phyloP scores from a whole-genome alignment of 23 red algal species.

The Gracilariopsis chorda region DNA sequence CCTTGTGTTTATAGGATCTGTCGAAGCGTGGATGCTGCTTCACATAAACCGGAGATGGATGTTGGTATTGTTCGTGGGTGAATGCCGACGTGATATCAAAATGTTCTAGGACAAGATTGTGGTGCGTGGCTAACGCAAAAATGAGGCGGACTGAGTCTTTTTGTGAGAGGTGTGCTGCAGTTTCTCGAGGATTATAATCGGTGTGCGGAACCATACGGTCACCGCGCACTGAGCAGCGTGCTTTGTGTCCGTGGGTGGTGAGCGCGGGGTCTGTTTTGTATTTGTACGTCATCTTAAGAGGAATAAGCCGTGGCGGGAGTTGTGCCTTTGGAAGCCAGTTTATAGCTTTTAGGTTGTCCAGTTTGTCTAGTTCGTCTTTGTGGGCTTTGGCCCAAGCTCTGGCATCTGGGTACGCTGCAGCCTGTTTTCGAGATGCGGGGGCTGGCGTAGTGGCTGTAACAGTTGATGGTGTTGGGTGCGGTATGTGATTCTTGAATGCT shows the following conservation, averaged over 20 bases:
- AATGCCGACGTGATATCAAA: not conserved
- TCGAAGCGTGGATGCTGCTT: not conserved
- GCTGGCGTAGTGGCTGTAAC: not conserved
- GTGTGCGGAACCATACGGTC: not conserved
- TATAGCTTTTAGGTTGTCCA: slow-evolving; percentile 3
- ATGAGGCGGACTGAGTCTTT: not conserved
- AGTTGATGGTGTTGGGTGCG: not conserved
- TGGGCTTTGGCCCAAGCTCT: not conserved
- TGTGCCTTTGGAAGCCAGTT: not conserved
- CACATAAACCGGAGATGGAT: not conserved
- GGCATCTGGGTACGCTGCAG: not conserved
- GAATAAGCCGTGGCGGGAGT: not conserved
- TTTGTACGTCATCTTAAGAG: not conserved
- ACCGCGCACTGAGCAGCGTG: not conserved
- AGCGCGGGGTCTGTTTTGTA: not conserved
- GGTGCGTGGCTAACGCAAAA: not conserved
- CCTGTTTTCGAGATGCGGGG: not conserved
- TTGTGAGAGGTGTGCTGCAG: not conserved
- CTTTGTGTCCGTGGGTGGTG: not conserved
- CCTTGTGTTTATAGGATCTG: not conserved
- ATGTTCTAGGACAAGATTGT: not conserved
- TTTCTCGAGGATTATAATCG: not conserved
- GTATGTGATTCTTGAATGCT: not conserved
- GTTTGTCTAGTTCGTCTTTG: slow-evolving; percentile 10
- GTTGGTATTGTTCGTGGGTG: not conserved